A percentile compares a stretch with the other conserved stretches of the same genome.
Evolutionary conservation across 2,329 filamentous ascomycete genomes (phyloP).

Genomic region (Fusarium brachygibbosum): DNA sequence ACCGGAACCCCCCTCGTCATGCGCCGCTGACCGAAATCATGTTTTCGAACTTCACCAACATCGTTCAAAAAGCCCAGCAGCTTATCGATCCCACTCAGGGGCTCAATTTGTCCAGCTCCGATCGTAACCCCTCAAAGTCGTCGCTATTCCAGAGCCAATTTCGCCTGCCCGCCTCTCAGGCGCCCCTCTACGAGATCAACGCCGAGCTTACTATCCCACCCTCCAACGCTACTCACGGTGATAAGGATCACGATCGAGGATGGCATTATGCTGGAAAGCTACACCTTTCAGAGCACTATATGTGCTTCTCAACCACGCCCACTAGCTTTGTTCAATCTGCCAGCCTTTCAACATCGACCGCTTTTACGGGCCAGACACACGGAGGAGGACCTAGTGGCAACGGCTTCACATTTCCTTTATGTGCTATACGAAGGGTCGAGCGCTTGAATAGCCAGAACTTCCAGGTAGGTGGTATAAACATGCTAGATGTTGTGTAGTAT

Average conservation of each 20-base stretch:
- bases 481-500: conserved; percentile 2
- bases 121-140: conserved; percentile 89
- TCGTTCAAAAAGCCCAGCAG: conserved; percentile 96
- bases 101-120: conserved; percentile 77
- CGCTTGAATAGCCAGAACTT: conserved; percentile 92
- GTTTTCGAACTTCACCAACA: conserved; percentile 76
- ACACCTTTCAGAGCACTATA: conserved; percentile 92
- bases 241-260: conserved; percentile 78
- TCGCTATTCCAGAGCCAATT: conserved; percentile 96
- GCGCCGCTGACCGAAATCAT: conserved; percentile 62
- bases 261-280: conserved; percentile 94
- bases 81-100: conserved; percentile 91
- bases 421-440: conserved; percentile 91
- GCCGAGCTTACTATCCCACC: conserved; percentile 92
- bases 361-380: conserved; percentile 92
- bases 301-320: conserved; percentile 96
- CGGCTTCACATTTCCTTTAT: conserved; percentile 94
- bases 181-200: conserved; percentile 94
- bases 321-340: conserved; percentile 87
- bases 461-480: conserved; percentile 61
- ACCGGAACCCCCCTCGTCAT: conserved; percentile 52
- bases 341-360: conserved; percentile 82
- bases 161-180: conserved; percentile 91
- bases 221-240: conserved; percentile 76
- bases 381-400: conserved; percentile 93